phyloP scores from a whole-genome alignment of 1,139 yeast species.

The Suhomyces chickasaworum region DNA sequence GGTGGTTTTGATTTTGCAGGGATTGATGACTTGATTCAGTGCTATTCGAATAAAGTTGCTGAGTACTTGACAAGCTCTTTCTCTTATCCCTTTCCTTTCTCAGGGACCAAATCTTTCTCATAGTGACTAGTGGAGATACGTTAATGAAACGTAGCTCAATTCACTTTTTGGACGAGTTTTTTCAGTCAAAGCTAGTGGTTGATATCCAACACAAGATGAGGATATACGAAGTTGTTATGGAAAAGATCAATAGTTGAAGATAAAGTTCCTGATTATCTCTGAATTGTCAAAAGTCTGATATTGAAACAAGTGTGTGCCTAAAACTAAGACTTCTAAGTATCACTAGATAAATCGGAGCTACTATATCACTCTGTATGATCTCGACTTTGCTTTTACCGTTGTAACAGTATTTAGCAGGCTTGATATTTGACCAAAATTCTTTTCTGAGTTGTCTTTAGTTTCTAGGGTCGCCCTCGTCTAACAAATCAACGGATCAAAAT shows the following conservation, averaged over 20 bases:
- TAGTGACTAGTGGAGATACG: constrained; percentile 8
- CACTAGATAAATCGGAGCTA: constrained; percentile 1
- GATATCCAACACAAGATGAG: neutral
- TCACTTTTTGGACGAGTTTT: neutral
- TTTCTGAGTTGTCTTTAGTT: constrained; percentile 2
- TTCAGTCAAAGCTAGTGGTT: neutral
- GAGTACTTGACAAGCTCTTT: constrained; percentile 23
- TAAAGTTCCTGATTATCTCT: neutral
- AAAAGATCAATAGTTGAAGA: neutral
- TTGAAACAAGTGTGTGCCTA: neutral
- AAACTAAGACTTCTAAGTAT: neutral
- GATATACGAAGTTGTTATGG: neutral
- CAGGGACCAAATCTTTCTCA: constrained; percentile 37
- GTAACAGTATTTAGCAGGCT: neutral
- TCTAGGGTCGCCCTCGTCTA: constrained; percentile 11
- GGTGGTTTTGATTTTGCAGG: constrained; percentile 6
- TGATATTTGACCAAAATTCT: neutral
- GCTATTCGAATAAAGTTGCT: constrained; percentile 9
- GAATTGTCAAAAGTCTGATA: neutral
- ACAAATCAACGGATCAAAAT: constrained; percentile 14
- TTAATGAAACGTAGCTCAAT: neutral
- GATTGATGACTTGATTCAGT: constrained; percentile 2
- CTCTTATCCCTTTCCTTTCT: constrained; percentile 34
- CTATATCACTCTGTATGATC: constrained; percentile 1
- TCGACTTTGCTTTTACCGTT: constrained; percentile 1